Evolutionary conservation across 805 yeast genomes (phyloP), one percentile per base, ranked within the genome.

Genomic region (Cyberlindnera mycetangii): DNA sequence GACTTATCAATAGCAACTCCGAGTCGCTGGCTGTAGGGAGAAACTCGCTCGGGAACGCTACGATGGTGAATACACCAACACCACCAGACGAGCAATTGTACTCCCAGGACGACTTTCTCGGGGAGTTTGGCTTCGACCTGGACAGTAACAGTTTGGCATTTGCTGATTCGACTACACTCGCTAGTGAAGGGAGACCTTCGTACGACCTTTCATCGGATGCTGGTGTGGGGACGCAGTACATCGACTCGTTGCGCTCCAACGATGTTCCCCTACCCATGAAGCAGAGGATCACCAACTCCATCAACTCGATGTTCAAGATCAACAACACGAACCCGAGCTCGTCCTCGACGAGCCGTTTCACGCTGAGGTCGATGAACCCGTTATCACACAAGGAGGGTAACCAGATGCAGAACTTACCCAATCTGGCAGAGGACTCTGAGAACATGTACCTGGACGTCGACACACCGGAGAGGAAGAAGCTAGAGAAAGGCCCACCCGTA

Each of bases 151-250:
- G 50, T n/a, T 31, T 47, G 14, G n/a, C 35, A 3, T 50, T 42
- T 38, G 57, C 52, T 9, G 60, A 57, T 14, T 45, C 54, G 2
- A 35, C 54, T 3, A 57, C 61, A 3, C 25, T 57, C 33, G 56
- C 54, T 5, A 55, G 60, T 5, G 58, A 52, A 5, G 47, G 60
- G 3, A 45, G 51, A 42, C 62, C 65, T 11, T 55, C 64, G 9
- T 67, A 66, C 39, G 70, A 66, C 38, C 60, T 63, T 10, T 8
- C 12, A 3, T 21, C 37, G 5, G 37, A 22, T 22, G 32, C 17
- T 16, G 38, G 38, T 4, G 15, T 35, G 32, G 59, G 78, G 38
- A 49, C 68, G 18, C 75, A 78, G 74, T 66, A 71, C 47, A 51
- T 69, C 18, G 79, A 79, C 12, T 55, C 69, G 5, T 56, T 75